A percentile compares a stretch with the other conserved stretches of the same genome.
phyloP scores from a whole-genome alignment of 495 filamentous ascomycete genomes.

The Hypoxylon intermedium region DNA sequence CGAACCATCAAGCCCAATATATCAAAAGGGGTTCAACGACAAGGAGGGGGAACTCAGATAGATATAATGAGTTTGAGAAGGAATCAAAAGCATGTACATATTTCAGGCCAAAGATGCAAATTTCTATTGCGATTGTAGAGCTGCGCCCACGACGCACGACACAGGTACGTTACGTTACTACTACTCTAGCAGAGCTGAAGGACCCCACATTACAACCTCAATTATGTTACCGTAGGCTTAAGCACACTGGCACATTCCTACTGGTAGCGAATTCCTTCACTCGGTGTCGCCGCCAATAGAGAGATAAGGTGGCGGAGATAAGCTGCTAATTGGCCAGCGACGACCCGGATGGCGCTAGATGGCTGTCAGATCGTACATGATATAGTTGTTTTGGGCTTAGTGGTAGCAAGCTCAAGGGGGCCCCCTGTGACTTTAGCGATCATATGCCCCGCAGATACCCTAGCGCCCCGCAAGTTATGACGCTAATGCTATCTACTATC shows the following conservation, averaged over 20 bases:
- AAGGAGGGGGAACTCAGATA: conserved; percentile 5
- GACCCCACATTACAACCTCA: conserved; percentile 1
- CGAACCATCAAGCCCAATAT: conserved; percentile 5
- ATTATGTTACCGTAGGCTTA: conserved; percentile 11
- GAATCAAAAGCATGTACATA: conserved; percentile 6
- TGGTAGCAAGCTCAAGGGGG: conserved; percentile 14
- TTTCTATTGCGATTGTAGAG: background rate
- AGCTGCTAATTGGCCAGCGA: conserved; percentile 23
- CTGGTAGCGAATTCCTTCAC: conserved; percentile 12
- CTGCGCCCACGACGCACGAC: background rate
- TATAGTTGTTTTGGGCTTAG: conserved; percentile 32
- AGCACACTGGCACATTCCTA: conserved; percentile 27
- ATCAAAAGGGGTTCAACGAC: background rate
- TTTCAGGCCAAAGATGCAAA: background rate
- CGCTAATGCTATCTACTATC: conserved; percentile 34
- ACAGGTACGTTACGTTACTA: conserved; percentile 4
- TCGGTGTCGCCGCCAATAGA: conserved; percentile 28
- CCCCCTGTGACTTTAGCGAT: conserved; percentile 14
- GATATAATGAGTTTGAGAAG: conserved; percentile 2
- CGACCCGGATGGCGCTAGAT: conserved; percentile 13
- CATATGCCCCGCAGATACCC: conserved; percentile 22
- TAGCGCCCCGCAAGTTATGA: conserved; percentile 29
- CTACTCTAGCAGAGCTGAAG: conserved; percentile 1
- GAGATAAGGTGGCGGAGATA: conserved; percentile 29
- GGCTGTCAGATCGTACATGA: conserved; percentile 12